Conservation (phyloP, 768 basidiomycete genomes). For the Crucibulum laeve region DNA sequence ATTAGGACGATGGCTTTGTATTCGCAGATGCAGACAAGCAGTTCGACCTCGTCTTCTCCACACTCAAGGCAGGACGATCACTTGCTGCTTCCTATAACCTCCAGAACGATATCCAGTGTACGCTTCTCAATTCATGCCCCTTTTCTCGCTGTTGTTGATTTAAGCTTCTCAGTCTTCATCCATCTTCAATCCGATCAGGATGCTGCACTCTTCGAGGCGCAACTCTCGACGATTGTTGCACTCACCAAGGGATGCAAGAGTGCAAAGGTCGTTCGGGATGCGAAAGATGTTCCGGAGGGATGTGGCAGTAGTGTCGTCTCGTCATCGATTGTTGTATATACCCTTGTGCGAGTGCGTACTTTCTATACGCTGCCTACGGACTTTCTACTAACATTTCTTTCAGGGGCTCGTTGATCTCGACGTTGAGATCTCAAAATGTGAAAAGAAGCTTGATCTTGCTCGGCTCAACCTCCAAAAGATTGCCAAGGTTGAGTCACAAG, state of each 20-base stretch:
- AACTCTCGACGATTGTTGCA: conserved; percentile 69
- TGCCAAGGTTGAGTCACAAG: conserved; percentile 61
- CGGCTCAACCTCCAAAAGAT: conserved; percentile 73
- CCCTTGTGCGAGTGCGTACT: conserved; percentile 74
- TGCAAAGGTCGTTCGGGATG: conserved; percentile 59
- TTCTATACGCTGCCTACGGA: background rate
- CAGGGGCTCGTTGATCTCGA: conserved; percentile 91
- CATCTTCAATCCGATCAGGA: conserved; percentile 63
- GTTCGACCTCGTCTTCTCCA: conserved; percentile 83
- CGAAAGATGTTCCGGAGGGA: conserved; percentile 75
- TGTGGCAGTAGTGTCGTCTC: conserved; percentile 84
- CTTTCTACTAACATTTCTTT: background rate
- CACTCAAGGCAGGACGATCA: conserved; percentile 76
- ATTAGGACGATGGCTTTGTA: conserved; percentile 56
- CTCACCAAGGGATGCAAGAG: conserved; percentile 88
- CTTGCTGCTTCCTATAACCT: conserved; percentile 88
- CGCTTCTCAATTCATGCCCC: conserved; percentile 13
- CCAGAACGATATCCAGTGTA: conserved; percentile 80
- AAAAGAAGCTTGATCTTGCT: conserved; percentile 83
- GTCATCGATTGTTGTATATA: conserved; percentile 68
- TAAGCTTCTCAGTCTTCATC: conserved; percentile 59
- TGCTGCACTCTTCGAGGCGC: conserved; percentile 63
- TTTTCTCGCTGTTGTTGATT: conserved; percentile 2
- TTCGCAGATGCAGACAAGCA: conserved; percentile 73
- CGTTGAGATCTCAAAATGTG: conserved; percentile 81